Evolutionary conservation across 495 filamentous ascomycete species (phyloP).

Genomic region (Aspergillus sclerotiicarbonarius): DNA sequence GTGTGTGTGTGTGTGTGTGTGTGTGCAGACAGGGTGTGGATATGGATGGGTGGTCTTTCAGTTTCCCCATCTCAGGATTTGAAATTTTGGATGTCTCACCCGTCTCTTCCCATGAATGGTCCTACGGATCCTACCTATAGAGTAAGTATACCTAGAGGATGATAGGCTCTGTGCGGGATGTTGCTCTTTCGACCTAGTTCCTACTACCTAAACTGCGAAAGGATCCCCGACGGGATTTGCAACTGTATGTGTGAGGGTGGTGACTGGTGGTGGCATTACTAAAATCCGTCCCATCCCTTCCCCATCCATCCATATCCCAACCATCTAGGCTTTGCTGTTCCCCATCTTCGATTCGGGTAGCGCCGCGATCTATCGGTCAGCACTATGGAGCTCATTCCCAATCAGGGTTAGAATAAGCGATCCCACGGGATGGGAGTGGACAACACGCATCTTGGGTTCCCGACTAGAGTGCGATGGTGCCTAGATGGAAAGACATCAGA

Average conservation of each 20-base stretch:
- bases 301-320: neutral
- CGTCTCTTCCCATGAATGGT: neutral
- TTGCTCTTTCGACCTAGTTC: too few species aligned
- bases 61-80: neutral
- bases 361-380: neutral
- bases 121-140: too few species aligned
- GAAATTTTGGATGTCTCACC: neutral
- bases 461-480: neutral
- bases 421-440: constrained; percentile 2
- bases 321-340: neutral
- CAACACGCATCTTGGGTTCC: neutral
- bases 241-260: too few species aligned
- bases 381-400: neutral
- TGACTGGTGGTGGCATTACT: neutral
- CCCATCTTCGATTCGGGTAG: neutral
- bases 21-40: neutral
- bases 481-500: neutral
- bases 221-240: too few species aligned
- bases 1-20: too few species aligned
- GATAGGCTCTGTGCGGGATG: too few species aligned
- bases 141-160: too few species aligned
- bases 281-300: neutral
- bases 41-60: too few species aligned
- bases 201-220: too few species aligned
- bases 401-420: constrained; percentile 5